Evolutionary conservation across 2,329 filamentous ascomycete genomes (phyloP), one percentile per base, ranked within the genome.

Genomic region (Trichophyton rubrum): DNA sequence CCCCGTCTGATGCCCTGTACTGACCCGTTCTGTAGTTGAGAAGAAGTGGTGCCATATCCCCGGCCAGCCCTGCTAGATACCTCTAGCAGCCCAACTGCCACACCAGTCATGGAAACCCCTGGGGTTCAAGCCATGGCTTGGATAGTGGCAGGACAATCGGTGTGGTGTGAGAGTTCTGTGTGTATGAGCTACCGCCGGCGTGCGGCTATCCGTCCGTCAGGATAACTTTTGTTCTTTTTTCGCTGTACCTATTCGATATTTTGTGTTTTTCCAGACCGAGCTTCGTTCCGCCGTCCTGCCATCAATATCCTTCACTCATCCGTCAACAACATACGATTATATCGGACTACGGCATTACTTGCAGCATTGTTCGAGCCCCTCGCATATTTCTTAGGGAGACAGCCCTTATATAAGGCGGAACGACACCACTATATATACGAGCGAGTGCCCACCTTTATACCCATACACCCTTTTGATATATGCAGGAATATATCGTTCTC

Each of bases 31-130:
- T 60, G 51, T 64, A 56, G 59, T 69, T 49, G 62, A 66, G 58
- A 69, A 68, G 60, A 56, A 57, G 24, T 72, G 71, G 71, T 74
- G 72, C 60, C 63, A 62, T 33, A 66, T 67, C 56, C 68, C 70
- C 20, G 73, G 70, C 20, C 67, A 73, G 60, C 67, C 68, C 33
- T 74, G 73, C 63, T 85, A 65, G 56, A 49, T 56, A 45, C 2
- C 13, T 3, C 59, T 60, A 59, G 56, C 56, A 33, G 40, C 22
- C 49, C 22, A 53, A 3, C 49, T 53, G 24, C 27, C 49, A 33
- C 24, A n/a, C 27, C 49, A 17, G 49, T 24, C 49, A 53, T 27
- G 27, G 13, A n/a, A n/a, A 15, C 49, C 8, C 13, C 9, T 9
- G 2, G 49, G 49, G 22, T 11, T 38, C 33, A 30, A 30, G 0